A percentile compares a stretch with the other conserved stretches of the same genome.
These are phyloP conservation scores for Hypocreales sp. DNA, from an alignment of 2,329 filamentous ascomycete genomes.

Conservation along the genomic window DNA sequence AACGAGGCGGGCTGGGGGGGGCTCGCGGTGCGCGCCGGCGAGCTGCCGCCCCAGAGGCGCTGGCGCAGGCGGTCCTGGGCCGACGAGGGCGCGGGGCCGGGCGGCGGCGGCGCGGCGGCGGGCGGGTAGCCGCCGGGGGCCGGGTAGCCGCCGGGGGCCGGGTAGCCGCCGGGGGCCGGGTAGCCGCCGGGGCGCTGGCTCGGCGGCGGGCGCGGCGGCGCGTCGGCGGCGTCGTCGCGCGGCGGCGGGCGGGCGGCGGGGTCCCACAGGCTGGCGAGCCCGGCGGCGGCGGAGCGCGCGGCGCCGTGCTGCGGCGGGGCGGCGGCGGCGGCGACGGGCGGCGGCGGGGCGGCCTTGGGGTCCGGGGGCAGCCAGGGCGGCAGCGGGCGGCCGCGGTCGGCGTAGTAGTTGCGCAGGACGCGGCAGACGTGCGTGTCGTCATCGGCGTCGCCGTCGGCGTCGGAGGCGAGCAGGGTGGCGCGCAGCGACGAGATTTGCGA, in stretches of 20 bases:
- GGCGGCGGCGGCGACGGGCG: slow-evolving; percentile 24
- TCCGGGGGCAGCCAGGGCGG: slow-evolving; percentile 83
- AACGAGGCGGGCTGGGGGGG: slow-evolving; percentile 32
- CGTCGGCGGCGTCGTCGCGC: too few species aligned
- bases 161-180: too few species aligned
- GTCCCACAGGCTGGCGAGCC: slow-evolving; percentile 45
- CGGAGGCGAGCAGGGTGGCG: slow-evolving; percentile 52
- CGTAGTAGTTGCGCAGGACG: slow-evolving; percentile 84
- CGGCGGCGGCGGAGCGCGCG: too few species aligned
- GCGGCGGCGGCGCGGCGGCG: too few species aligned
- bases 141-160: too few species aligned
- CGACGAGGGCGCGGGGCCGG: too few species aligned
- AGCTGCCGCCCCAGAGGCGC: slow-evolving; percentile 47
- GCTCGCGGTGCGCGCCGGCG: slow-evolving; percentile 36
- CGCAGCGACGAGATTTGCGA: slow-evolving; percentile 50
- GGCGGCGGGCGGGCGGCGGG: too few species aligned
- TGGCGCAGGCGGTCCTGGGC: slow-evolving; percentile 76
- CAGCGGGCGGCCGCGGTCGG: slow-evolving; percentile 66
- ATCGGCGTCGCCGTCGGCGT: slow-evolving; percentile 57
- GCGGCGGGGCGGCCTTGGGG: slow-evolving; percentile 50
- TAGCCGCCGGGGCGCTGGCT: too few species aligned
- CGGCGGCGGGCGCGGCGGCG: too few species aligned
- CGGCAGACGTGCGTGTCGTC: slow-evolving; percentile 93
- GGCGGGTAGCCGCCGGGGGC: slow-evolving; percentile 33
- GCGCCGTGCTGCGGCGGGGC: slow-evolving; percentile 31